These are phyloP conservation scores for Thraustotheca clavata DNA, from an alignment of 352 stramenopile genomes.

Conservation along the genomic window DNA sequence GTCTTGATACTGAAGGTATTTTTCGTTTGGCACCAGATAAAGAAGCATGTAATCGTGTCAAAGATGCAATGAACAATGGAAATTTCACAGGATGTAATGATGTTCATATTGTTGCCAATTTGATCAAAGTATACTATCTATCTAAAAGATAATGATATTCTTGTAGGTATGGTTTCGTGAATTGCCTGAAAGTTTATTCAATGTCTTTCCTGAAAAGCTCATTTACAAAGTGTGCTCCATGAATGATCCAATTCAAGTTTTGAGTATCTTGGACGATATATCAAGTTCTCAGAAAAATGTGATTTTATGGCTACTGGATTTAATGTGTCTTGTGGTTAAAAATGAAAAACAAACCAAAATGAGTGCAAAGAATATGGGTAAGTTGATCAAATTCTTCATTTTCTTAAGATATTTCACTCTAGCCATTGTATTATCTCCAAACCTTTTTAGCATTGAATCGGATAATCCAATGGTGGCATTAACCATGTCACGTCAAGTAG, in stretches of 20 bases:
- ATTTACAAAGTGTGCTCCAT: slow-evolving; percentile 45
- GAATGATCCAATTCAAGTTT: slow-evolving; percentile 29
- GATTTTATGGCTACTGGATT: slow-evolving; percentile 64
- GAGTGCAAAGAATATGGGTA: slow-evolving; percentile 69
- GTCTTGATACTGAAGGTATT: slow-evolving; percentile 47
- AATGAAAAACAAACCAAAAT: slow-evolving; percentile 68
- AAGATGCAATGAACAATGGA: slow-evolving; percentile 61
- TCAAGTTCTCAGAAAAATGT: slow-evolving; percentile 24
- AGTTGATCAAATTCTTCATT: not conserved
- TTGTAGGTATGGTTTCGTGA: slow-evolving; percentile 69
- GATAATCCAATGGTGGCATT: slow-evolving; percentile 63
- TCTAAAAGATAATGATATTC: not conserved
- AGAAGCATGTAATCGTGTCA: slow-evolving; percentile 39
- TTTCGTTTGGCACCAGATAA: slow-evolving; percentile 72
- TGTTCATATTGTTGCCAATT: slow-evolving; percentile 67
- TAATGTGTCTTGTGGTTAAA: slow-evolving; percentile 49
- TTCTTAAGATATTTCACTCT: slow-evolving; percentile 10
- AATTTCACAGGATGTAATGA: slow-evolving; percentile 48
- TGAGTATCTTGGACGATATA: slow-evolving; percentile 33
- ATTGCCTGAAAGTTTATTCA: slow-evolving; percentile 61
- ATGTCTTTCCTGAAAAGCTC: slow-evolving; percentile 46
- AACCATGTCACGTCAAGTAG: slow-evolving; percentile 64
- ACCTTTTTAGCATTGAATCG: slow-evolving; percentile 54
- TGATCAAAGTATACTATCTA: slow-evolving; percentile 57
- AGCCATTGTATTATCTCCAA: slow-evolving; percentile 79